A percentile compares a stretch with the other conserved stretches of the same genome.
phyloP scores from a whole-genome alignment of 1,284 basidiomycete genomes.

The Apiotrichum gamsii region DNA sequence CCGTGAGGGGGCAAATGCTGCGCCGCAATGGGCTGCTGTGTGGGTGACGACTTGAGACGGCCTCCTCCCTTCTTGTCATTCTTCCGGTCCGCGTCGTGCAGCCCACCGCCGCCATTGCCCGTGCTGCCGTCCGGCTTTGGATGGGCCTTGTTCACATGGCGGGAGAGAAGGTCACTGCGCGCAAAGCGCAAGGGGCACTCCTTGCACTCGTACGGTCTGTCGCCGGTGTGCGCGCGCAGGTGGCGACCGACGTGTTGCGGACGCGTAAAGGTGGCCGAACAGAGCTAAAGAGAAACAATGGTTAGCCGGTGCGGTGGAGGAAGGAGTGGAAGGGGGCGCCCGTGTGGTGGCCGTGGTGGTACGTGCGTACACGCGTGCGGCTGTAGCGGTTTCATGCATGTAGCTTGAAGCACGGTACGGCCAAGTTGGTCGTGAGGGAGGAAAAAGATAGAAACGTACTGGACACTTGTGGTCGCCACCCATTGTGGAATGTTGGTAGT shows the following conservation, averaged over 20 bases:
- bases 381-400: too few species aligned
- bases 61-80: conserved; percentile 33
- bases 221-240: conserved; percentile 87
- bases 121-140: conserved; percentile 56
- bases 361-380: too few species aligned
- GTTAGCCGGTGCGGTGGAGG: too few species aligned
- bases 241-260: conserved; percentile 85
- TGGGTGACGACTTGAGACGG: conserved; percentile 27
- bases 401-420: not conserved
- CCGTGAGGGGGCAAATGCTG: too few species aligned
- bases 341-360: too few species aligned
- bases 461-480: conserved; percentile 25
- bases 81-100: conserved; percentile 42
- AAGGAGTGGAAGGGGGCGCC: too few species aligned
- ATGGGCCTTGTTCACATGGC: conserved; percentile 86
- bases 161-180: conserved; percentile 73
- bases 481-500: conserved; percentile 3
- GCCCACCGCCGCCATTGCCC: too few species aligned
- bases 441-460: conserved; percentile 5
- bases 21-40: too few species aligned
- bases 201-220: conserved; percentile 82
- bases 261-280: conserved; percentile 77
- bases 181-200: conserved; percentile 85
- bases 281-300: conserved; percentile 51
- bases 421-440: not conserved